A percentile compares a stretch with the other conserved stretches of the same genome.
These are phyloP conservation scores for Tolypocladium capitatum DNA, from an alignment of 2,329 filamentous ascomycete species.

Conservation along the genomic window DNA sequence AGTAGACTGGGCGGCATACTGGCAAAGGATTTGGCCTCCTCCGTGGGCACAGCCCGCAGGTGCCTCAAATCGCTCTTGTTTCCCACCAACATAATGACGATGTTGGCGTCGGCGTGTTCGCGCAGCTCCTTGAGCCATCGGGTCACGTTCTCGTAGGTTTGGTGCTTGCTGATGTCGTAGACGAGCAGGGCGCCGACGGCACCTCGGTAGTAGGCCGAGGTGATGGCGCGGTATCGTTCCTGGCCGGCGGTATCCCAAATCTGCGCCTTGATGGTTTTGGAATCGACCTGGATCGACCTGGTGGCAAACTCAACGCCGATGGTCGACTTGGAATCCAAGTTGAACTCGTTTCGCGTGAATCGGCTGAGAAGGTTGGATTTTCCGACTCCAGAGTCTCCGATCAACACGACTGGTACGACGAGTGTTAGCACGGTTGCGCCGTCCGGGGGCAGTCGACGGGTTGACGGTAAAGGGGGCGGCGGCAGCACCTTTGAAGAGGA, in stretches of 20 bases:
- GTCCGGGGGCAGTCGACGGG: constrained; percentile 5
- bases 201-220: constrained; percentile 96
- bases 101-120: constrained; percentile 96
- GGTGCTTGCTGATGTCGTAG: constrained; percentile 99
- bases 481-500: constrained; percentile 89
- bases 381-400: constrained; percentile 97
- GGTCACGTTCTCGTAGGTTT: constrained; percentile 98
- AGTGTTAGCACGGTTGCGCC: constrained; percentile 16
- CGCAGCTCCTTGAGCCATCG: constrained; percentile 98
- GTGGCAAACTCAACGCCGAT: constrained; percentile 99
- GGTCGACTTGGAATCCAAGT: constrained; percentile 97
- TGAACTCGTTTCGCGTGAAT: constrained; percentile 99
- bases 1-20: constrained; percentile 38
- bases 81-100: constrained; percentile 98
- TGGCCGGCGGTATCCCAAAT: constrained; percentile 99
- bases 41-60: constrained; percentile 88
- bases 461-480: constrained; percentile 13
- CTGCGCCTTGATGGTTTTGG: constrained; percentile 99
- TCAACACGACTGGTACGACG: constrained; percentile 66
- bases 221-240: constrained; percentile 98
- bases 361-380: constrained; percentile 99
- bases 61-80: constrained; percentile 99
- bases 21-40: constrained; percentile 95
- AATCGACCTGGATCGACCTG: constrained; percentile 94
- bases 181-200: constrained; percentile 94